phyloP scores from a whole-genome alignment of 371 early-diverging fungal genomes.

The Circinella minor region DNA sequence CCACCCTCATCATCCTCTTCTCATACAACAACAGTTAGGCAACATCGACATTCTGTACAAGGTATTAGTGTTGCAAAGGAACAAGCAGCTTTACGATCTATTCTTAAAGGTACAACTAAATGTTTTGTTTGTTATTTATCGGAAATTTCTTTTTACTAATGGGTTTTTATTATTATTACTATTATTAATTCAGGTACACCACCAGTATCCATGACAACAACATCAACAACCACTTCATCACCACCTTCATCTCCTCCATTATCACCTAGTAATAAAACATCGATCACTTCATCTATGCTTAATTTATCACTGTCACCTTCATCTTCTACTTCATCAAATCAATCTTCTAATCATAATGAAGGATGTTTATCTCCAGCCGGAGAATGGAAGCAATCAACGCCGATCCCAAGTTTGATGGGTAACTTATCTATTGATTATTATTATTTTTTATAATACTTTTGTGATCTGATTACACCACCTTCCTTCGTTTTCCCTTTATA shows the following conservation, averaged over 20 bases:
- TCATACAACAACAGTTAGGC: constrained; percentile 21
- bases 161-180: too few relatives aligned
- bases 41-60: constrained; percentile 52
- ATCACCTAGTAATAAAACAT: constrained; percentile 16
- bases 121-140: not conserved
- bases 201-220: constrained; percentile 3
- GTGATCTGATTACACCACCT: not conserved
- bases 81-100: constrained; percentile 36
- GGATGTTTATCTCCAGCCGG: constrained; percentile 5
- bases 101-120: constrained; percentile 8
- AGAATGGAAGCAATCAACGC: constrained; percentile 26
- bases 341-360: not conserved
- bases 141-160: not conserved
- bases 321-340: constrained; percentile 31
- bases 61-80: constrained; percentile 51
- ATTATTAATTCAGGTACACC: not conserved
- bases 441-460: not conserved
- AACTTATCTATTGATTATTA: constrained; percentile 9
- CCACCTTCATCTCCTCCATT: constrained; percentile 19
- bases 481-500: too few relatives aligned
- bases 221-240: constrained; percentile 23
- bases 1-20: constrained; percentile 6
- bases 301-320: constrained; percentile 46
- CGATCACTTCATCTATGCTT: constrained; percentile 40
- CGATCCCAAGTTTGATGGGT: constrained; percentile 53